Conservation (phyloP, 2,329 filamentous ascomycete species). For the Fusarium dlaminii region DNA sequence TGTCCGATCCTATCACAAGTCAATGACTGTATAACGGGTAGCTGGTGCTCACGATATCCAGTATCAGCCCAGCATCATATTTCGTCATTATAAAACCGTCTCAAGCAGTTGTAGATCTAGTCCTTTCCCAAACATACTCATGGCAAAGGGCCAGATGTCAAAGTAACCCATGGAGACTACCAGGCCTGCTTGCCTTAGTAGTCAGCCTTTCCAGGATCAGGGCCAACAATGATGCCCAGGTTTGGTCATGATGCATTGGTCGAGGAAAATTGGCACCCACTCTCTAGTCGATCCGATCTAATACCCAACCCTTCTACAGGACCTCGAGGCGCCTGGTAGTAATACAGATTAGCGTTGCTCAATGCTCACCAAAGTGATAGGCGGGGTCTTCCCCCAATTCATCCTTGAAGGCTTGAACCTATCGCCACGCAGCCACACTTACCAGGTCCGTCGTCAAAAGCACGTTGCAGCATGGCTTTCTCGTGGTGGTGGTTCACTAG, state of each 20-base stretch:
- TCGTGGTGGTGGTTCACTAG: not conserved
- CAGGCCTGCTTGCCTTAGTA: not conserved
- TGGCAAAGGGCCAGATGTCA: not conserved
- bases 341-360: conserved; percentile 30
- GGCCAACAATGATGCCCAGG: conserved; percentile 25
- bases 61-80: conserved; percentile 14
- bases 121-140: not conserved
- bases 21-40: not conserved
- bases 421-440: conserved; percentile 25
- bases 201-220: conserved; percentile 6
- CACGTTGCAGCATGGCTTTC: conserved; percentile 11
- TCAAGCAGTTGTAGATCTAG: conserved; percentile 3
- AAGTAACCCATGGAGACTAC: not conserved
- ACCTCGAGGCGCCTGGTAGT: conserved; percentile 16
- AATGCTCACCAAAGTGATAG: conserved; percentile 5
- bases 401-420: conserved; percentile 9
- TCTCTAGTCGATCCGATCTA: conserved; percentile 6
- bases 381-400: conserved; percentile 5
- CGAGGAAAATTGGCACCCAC: conserved; percentile 6
- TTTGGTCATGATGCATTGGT: conserved; percentile 34
- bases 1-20: not conserved
- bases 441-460: conserved; percentile 4
- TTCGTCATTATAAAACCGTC: conserved; percentile 31
- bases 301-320: conserved; percentile 7
- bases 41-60: conserved; percentile 2